These are phyloP conservation scores for Dendrobium officinale DNA, from an alignment of 106 monocot genomes.

Conservation along the genomic window DNA sequence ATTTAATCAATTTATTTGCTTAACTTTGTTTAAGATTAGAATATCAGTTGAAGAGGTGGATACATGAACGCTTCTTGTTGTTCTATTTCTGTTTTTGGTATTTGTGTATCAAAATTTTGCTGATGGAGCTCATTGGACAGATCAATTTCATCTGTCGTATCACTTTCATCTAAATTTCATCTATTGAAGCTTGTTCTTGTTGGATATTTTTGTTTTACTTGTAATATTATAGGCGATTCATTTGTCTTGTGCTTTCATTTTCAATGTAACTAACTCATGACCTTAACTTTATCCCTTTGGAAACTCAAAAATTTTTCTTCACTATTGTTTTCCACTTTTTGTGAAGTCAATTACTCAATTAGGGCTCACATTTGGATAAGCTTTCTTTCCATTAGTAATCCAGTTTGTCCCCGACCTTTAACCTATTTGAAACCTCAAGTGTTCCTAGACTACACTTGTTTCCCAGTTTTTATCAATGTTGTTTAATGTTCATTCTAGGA, in stretches of 20 bases:
- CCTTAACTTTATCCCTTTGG: neutral
- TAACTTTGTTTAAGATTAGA: neutral
- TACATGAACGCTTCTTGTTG: neutral
- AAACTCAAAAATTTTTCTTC: neutral
- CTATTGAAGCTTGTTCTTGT: neutral
- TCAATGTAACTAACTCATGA: neutral
- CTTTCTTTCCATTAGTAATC: neutral
- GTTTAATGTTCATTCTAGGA: too few species aligned
- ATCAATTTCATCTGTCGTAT: neutral
- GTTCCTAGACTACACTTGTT: too few species aligned
- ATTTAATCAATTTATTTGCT: neutral
- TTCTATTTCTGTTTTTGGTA: neutral
- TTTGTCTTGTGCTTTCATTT: neutral
- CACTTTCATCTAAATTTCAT: neutral
- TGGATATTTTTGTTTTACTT: neutral
- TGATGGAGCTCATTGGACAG: neutral
- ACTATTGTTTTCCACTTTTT: neutral
- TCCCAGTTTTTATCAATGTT: too few species aligned
- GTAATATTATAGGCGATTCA: neutral
- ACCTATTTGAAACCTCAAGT: too few species aligned
- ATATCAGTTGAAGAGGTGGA: constrained; percentile 1
- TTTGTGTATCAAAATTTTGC: neutral
- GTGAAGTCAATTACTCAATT: neutral
- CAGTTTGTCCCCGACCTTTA: too few species aligned
- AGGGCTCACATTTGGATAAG: neutral